phyloP scores from a whole-genome alignment of 257 asterid species.

The Forsythia suspensa region DNA sequence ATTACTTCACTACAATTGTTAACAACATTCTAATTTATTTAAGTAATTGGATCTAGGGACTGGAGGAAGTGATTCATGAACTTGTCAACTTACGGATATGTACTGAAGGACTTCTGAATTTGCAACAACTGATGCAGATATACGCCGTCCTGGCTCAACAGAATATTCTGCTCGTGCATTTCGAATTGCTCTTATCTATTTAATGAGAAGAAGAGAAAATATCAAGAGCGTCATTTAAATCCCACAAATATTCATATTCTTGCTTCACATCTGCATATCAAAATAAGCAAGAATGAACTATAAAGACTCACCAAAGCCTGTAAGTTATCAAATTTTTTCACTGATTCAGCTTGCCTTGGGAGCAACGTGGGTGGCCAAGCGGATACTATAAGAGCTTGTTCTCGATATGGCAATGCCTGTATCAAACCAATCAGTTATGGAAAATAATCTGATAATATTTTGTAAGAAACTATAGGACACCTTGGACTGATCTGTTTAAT shows the following conservation, averaged over 20 bases:
- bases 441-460: background rate
- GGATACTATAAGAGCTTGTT: conserved; percentile 82
- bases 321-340: conserved; percentile 81
- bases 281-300: background rate
- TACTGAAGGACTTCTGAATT: conserved; percentile 79
- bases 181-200: conserved; percentile 87
- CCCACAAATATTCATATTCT: background rate
- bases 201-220: conserved; percentile 20
- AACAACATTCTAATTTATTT: too few species aligned
- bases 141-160: conserved; percentile 90
- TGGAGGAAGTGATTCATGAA: conserved; percentile 5
- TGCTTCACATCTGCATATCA: conserved; percentile 5
- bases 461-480: background rate
- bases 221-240: conserved; percentile 7
- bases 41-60: background rate
- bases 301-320: conserved; percentile 74
- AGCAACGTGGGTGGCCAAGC: conserved; percentile 84
- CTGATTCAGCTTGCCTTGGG: conserved; percentile 67
- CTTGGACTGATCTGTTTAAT: background rate
- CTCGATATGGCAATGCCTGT: conserved; percentile 78
- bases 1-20: background rate
- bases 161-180: conserved; percentile 97
- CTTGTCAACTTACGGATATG: conserved; percentile 63
- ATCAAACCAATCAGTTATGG: background rate
- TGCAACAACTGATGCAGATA: conserved; percentile 83